phyloP scores from a whole-genome alignment of 176 grass and related monocot genomes.

The Paspalum vaginatum region DNA sequence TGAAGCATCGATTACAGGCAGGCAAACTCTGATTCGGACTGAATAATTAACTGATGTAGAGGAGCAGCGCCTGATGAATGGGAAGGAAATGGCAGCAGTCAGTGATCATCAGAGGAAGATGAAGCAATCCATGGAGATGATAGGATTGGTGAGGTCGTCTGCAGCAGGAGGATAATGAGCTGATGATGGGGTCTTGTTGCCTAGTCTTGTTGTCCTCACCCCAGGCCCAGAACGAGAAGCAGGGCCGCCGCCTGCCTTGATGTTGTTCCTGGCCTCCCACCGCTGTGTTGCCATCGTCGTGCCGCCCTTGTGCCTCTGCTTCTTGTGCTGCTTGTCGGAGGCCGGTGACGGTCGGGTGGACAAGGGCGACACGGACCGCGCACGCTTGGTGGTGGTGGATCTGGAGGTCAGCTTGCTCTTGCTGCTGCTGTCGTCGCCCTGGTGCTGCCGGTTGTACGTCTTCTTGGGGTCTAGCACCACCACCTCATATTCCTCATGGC shows the following conservation, averaged over 20 bases:
- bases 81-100: not conserved
- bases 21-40: too few relatives aligned
- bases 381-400: constrained; percentile 1
- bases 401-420: not conserved
- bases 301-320: not conserved
- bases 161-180: not conserved
- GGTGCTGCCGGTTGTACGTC: not conserved
- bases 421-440: not conserved
- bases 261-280: too few relatives aligned
- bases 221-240: too few relatives aligned
- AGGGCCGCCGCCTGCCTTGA: too few relatives aligned
- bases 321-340: too few relatives aligned
- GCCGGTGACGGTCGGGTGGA: not conserved
- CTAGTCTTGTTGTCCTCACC: not conserved
- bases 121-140: constrained; percentile 57
- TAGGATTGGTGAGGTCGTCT: constrained; percentile 45
- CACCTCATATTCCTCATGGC: not conserved
- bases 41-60: too few relatives aligned
- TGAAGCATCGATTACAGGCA: too few relatives aligned
- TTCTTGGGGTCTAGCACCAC: constrained; percentile 35
- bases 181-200: not conserved
- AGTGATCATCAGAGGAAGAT: constrained; percentile 37
- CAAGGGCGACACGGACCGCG: not conserved
- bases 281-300: not conserved
- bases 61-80: not conserved